A percentile compares a stretch with the other conserved stretches of the same genome.
These are phyloP conservation scores for Lecanicillium sp. DNA, from an alignment of 2,329 filamentous ascomycete species.

Conservation along the genomic window DNA sequence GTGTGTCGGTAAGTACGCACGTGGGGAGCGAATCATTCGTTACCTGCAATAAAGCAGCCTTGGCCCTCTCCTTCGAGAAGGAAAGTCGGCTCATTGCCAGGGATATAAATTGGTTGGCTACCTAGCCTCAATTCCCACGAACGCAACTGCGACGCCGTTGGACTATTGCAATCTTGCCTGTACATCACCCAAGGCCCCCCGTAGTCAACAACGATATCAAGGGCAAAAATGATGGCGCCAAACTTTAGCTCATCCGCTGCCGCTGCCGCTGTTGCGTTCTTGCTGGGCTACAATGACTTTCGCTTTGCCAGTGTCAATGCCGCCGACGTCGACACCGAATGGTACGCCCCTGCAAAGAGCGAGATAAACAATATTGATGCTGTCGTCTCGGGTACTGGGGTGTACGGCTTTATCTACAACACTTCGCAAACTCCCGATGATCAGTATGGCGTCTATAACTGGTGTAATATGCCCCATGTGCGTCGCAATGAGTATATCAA, in stretches of 20 bases:
- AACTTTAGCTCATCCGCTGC: neutral
- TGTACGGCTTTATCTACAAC: constrained; percentile 69
- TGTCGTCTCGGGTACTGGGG: constrained; percentile 50
- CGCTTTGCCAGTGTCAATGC: constrained; percentile 7
- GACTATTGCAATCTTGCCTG: too few relatives aligned
- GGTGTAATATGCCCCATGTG: constrained; percentile 86
- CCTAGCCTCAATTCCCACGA: too few relatives aligned
- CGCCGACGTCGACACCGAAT: constrained; percentile 33
- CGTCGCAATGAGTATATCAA: constrained; percentile 54
- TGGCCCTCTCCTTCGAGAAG: too few relatives aligned
- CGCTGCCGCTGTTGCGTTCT: constrained; percentile 5
- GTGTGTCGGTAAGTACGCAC: too few relatives aligned
- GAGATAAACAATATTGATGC: constrained; percentile 52
- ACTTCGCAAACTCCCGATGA: constrained; percentile 48
- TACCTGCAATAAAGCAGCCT: too few relatives aligned
- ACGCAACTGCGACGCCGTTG: too few relatives aligned
- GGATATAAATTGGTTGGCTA: too few relatives aligned
- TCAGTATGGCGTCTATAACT: constrained; percentile 63
- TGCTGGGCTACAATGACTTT: constrained; percentile 2
- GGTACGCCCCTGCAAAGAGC: constrained; percentile 49
- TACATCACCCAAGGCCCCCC: too few relatives aligned
- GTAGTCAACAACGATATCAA: too few relatives aligned
- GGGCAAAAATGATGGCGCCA: too few relatives aligned
- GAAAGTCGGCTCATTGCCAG: too few relatives aligned
- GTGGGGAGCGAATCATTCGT: too few relatives aligned